These are phyloP conservation scores for Phytophthora tentaculata DNA, from an alignment of 352 stramenopile species.

Conservation along the genomic window DNA sequence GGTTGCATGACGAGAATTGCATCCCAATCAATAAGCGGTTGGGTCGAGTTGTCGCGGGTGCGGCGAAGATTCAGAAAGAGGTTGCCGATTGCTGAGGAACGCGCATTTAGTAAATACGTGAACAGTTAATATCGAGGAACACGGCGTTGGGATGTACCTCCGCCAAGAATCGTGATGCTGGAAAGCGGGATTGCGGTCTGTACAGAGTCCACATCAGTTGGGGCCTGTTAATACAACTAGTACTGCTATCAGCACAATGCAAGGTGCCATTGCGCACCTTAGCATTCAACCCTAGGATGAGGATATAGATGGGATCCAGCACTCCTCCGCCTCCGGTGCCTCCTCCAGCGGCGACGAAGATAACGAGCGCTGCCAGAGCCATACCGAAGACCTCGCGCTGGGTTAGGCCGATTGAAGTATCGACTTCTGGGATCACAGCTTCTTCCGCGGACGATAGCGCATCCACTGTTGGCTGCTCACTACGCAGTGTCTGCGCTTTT, in stretches of 20 bases:
- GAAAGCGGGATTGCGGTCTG: constrained; percentile 94
- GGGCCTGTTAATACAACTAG: too few relatives aligned
- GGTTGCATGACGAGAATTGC: constrained; percentile 97
- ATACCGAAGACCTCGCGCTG: constrained; percentile 62
- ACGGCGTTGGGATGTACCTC: constrained; percentile 31
- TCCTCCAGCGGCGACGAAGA: constrained; percentile 89
- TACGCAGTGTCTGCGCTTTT: constrained; percentile 23
- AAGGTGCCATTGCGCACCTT: constrained; percentile 44
- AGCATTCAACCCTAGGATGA: constrained; percentile 93
- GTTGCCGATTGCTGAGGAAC: constrained; percentile 85
- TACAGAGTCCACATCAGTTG: background rate
- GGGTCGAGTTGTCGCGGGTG: constrained; percentile 86
- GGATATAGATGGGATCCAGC: constrained; percentile 96
- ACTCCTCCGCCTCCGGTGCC: constrained; percentile 94
- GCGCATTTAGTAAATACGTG: background rate
- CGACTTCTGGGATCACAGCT: constrained; percentile 17
- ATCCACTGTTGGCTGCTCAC: background rate
- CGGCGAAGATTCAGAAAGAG: constrained; percentile 92
- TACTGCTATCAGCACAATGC: too few relatives aligned
- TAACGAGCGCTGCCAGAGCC: constrained; percentile 58
- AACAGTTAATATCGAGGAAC: background rate
- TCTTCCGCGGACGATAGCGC: constrained; percentile 10
- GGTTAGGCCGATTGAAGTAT: constrained; percentile 28
- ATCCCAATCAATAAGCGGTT: constrained; percentile 97
- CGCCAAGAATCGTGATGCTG: constrained; percentile 97